These are phyloP conservation scores for Pseudocercospora cruenta DNA, from an alignment of 2,329 filamentous ascomycete species.

Conservation along the genomic window DNA sequence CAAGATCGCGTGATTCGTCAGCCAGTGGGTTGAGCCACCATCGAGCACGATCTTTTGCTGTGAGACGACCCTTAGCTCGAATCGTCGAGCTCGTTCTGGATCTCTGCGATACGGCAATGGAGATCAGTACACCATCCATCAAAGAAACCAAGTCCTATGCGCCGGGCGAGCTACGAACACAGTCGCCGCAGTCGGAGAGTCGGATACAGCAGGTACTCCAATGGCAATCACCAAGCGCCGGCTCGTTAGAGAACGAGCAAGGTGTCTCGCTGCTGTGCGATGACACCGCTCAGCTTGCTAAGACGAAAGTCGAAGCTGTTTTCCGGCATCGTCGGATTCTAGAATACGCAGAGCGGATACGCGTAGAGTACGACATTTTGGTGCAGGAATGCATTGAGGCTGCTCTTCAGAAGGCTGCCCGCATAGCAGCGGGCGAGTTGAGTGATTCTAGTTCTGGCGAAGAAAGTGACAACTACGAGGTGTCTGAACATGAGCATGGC, in stretches of 20 bases:
- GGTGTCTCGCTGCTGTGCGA: constrained; percentile 84
- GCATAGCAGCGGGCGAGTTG: constrained; percentile 80
- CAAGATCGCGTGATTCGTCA: constrained; percentile 70
- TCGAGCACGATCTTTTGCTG: constrained; percentile 84
- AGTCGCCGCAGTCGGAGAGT: constrained; percentile 94
- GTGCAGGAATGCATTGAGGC: constrained; percentile 96
- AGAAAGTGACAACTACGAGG: constrained; percentile 30
- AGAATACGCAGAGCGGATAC: constrained; percentile 93
- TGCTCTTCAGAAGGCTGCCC: constrained; percentile 84
- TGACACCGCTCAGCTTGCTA: constrained; percentile 83
- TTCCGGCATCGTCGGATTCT: constrained; percentile 89
- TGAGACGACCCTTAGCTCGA: constrained; percentile 83
- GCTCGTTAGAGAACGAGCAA: constrained; percentile 90
- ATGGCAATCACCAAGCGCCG: constrained; percentile 93
- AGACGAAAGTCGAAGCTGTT: constrained; percentile 89
- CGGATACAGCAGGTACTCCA: constrained; percentile 91
- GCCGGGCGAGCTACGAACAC: constrained; percentile 78
- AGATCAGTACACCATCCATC: constrained; percentile 91
- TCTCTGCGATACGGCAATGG: constrained; percentile 90
- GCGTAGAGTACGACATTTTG: constrained; percentile 87
- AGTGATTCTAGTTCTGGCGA: constrained; percentile 68
- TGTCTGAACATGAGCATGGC: constrained; percentile 26
- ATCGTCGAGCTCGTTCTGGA: constrained; percentile 95
- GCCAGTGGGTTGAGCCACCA: constrained; percentile 72
- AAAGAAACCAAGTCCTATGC: constrained; percentile 73